Percentiles rank a stretch among this genome's conserved stretches.
These are phyloP conservation scores for Jatropha podagrica DNA, from an alignment of 441 rosid genomes.

Conservation along the genomic window DNA sequence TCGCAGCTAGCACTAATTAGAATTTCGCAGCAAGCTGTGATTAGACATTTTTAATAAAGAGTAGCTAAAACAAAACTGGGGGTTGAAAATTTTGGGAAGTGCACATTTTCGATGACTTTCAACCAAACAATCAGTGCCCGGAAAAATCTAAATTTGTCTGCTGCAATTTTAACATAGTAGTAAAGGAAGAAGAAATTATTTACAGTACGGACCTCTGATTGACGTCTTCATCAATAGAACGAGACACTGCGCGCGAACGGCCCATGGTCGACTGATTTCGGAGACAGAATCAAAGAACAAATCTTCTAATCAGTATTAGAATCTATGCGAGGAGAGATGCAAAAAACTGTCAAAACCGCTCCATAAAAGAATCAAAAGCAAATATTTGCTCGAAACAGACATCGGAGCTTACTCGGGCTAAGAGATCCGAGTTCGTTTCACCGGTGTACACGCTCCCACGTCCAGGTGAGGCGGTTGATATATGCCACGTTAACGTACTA, in stretches of 20 bases:
- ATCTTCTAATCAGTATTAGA: neutral
- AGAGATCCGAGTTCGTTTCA: neutral
- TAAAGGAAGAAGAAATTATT: neutral
- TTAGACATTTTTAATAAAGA: neutral
- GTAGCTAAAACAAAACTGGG: neutral
- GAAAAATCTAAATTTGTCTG: neutral
- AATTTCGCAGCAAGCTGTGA: no score
- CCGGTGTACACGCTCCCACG: neutral
- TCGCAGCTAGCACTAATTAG: neutral
- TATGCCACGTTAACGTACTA: constrained; percentile 6
- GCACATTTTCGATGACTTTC: neutral
- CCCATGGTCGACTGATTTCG: constrained; percentile 40
- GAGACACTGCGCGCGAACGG: constrained; percentile 53
- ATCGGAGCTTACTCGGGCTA: neutral
- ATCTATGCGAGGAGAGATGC: neutral
- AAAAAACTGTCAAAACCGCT: neutral
- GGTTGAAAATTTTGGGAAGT: neutral
- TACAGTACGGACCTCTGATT: constrained; percentile 52
- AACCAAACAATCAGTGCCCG: neutral
- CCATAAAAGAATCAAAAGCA: neutral
- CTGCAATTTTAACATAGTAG: neutral
- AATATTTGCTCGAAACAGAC: no score
- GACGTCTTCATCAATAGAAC: constrained; percentile 42
- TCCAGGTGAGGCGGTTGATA: neutral
- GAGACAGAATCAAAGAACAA: neutral